phyloP scores from a whole-genome alignment of 176 grass and related monocot genomes.

The Avena eriantha region DNA sequence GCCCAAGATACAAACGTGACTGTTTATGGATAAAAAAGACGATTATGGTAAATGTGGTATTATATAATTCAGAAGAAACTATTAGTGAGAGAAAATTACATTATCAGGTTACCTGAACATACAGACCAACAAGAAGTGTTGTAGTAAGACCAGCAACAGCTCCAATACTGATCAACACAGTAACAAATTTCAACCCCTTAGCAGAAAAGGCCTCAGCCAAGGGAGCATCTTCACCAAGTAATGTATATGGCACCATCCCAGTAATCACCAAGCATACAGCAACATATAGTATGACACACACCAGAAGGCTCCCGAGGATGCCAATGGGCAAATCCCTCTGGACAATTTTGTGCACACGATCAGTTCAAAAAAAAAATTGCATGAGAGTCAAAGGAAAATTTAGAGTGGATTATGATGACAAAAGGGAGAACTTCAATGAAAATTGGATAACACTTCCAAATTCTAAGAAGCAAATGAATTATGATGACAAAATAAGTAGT shows the following conservation, averaged over 20 bases:
- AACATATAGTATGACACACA: slow-evolving; percentile 81
- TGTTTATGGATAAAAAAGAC: slow-evolving; percentile 47
- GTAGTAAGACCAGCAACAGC: slow-evolving; percentile 95
- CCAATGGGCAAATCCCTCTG: slow-evolving; percentile 91
- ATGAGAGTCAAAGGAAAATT: slow-evolving; percentile 38
- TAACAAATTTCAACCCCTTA: slow-evolving; percentile 88
- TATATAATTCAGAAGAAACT: slow-evolving; percentile 21
- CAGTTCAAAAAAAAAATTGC: background rate
- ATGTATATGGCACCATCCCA: slow-evolving; percentile 94
- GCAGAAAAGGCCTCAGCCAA: slow-evolving; percentile 93
- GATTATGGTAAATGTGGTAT: slow-evolving; percentile 37
- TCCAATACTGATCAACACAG: slow-evolving; percentile 86
- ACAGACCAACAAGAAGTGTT: slow-evolving; percentile 94
- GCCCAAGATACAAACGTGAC: slow-evolving; percentile 97
- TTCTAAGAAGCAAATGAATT: background rate
- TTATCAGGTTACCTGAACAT: slow-evolving; percentile 85
- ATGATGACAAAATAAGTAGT: background rate
- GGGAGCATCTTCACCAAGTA: slow-evolving; percentile 86
- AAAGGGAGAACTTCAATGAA: background rate
- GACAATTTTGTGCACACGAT: slow-evolving; percentile 16
- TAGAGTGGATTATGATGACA: slow-evolving; percentile 26
- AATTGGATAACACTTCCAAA: background rate
- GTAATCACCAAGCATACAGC: slow-evolving; percentile 97
- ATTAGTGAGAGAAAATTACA: background rate
- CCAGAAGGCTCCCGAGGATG: slow-evolving; percentile 89